Evolutionary conservation across 2,329 filamentous ascomycete genomes (phyloP), one percentile per base, ranked within the genome.

Genomic region (Alternaria atra): DNA sequence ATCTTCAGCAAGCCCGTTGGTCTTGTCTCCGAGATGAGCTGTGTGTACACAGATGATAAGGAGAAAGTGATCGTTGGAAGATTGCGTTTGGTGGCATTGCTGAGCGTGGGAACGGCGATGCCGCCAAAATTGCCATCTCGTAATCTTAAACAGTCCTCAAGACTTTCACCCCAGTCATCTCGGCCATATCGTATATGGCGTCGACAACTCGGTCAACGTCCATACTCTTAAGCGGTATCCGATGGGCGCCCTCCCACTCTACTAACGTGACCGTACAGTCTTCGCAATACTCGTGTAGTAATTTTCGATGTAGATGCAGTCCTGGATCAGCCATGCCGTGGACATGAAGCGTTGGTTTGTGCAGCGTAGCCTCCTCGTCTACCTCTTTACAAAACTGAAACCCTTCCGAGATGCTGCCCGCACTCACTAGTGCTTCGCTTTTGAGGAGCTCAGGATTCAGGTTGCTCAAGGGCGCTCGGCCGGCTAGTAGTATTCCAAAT

Each of bases 181-280:
- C 80, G 4, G 85, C 85, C 37, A 87, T 72, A 25, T 82, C 79
- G 35, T 88, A 75, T 30, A 89, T 85, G 48, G 83, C 81, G 10
- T 80, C 76, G 10, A 85, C 81, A 10, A 91, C 80, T 9, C 77
- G 80, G 50, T 86, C 81, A 3, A 93, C 89, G 76, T 93, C 91
- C 30, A 77, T 79, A 23, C 79, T 81, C 81, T 90, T 91, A 60
- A 94, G 84, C 2, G 91, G 90, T 50, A 94, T 81, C 6, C 91
- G 80, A 74, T 94, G 91, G 1, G 83, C 84, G 0, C 90, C 91
- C 58, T 91, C 85, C 91, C 91, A 94, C 75, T 93, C 89, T 1
- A 94, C 75, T 46, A 93, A 63, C 39, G 78, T 83, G 6, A 84
- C 80, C 3, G 80, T 86, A 0, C 81, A 83, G 9, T 80, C 72